Base-by-base conservation (phyloP, 169 alveolate genomes). In the Plasmodium inui region DNA sequence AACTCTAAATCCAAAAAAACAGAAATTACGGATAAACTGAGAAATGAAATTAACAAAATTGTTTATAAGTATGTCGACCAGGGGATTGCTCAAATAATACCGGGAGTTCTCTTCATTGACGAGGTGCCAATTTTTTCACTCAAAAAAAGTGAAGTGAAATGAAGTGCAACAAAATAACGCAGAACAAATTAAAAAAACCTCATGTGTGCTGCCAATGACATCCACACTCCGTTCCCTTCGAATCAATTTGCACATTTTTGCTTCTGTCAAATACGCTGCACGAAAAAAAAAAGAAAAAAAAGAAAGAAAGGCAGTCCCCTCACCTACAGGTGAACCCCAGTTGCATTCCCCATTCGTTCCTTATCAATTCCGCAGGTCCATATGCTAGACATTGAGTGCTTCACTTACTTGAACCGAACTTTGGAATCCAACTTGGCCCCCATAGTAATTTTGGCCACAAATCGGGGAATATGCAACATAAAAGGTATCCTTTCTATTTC, bases 61-160 rank as follows among this genome's bases (percentile, higher is more conserved):
- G 99, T 99, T 55, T 98, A 98, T 96, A 98, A 98, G 95, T 99
- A 98, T 90, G 98, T 98, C 41, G 99, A 98, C 81, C 95, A 91
- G 57, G 99, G 99, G 37, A 97, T 99, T 28, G 99, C 99, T n/a
- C 99, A 99, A 96, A 97, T 98, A 71, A 99, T 98, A 30, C 99
- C 99, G 34, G 99, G 99, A n/a, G 99, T 99, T 81, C 94, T 99
- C 57, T 99, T 99, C 95, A 99, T 99, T 82, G 99, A 99, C 96
- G 99, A 99, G 97, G 99, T 91, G 22, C 19, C 14, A 67, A 67
- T 9, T 67, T 67, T 26, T 67, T 67, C 76, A 22, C 37, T 32
- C 39, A 74, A 74, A 53, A 28, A 44, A 30, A 32, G 67, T 39
- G 67, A 37, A 41, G 41, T 53, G 3, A n/a, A 50, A 50, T 17